A percentile compares a stretch with the other conserved stretches of the same genome.
Evolutionary conservation across 129 eudicot species (phyloP).

Genomic region (Arctium lappa): DNA sequence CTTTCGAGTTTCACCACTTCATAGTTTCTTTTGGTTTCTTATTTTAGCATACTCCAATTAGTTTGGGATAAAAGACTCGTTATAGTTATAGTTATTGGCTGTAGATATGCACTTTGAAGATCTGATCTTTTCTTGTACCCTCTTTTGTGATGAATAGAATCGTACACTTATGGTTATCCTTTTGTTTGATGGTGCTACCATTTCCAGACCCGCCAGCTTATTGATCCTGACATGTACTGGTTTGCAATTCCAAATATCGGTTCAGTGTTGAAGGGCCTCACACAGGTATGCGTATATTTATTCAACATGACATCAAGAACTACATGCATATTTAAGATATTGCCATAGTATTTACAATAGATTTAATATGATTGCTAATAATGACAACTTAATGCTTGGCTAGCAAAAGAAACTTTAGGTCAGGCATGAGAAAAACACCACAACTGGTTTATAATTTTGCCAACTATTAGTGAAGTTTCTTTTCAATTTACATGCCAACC

Average conservation of each 20-base stretch:
- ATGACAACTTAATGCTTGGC: background rate
- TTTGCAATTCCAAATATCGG: slow-evolving; percentile 93
- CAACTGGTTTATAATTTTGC: background rate
- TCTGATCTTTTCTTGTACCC: background rate
- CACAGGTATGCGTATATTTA: slow-evolving; percentile 55
- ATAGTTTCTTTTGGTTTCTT: background rate
- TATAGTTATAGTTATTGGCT: background rate
- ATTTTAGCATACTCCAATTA: background rate
- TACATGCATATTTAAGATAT: background rate
- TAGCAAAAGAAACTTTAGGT: background rate
- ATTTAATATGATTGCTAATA: slow-evolving; percentile 3
- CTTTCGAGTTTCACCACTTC: background rate
- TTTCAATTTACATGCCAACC: slow-evolving; percentile 2
- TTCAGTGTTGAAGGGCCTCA: slow-evolving; percentile 76
- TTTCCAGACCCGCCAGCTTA: slow-evolving; percentile 89
- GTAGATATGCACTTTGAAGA: background rate
- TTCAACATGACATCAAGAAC: background rate
- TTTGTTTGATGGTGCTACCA: background rate
- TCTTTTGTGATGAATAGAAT: background rate
- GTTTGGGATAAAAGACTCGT: background rate
- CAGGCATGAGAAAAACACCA: background rate
- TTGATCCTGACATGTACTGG: slow-evolving; percentile 92
- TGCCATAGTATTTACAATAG: background rate
- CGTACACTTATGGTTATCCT: background rate
- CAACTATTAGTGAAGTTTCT: background rate